phyloP scores from a whole-genome alignment of 225 moss, liverwort and hornwort genomes.

The Polytrichum formosum region DNA sequence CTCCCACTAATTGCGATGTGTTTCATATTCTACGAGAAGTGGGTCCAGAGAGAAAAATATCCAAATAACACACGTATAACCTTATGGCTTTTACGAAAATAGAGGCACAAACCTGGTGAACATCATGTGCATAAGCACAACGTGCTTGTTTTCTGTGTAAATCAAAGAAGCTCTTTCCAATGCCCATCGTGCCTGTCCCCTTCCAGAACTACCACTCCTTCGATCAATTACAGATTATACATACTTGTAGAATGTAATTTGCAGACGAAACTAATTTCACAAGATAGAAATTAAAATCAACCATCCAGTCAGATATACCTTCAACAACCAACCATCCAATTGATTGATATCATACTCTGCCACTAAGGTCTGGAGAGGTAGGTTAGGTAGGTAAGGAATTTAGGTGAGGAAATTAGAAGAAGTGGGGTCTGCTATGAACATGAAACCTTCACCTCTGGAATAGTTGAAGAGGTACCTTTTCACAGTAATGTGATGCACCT shows the following conservation, averaged over 20 bases:
- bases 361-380: not conserved
- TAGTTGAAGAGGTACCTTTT: constrained; percentile 53
- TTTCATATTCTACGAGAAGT: too few relatives aligned
- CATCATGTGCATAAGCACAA: constrained; percentile 81
- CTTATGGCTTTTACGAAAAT: too few relatives aligned
- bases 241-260: not conserved
- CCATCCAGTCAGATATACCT: not conserved
- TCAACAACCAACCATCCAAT: not conserved
- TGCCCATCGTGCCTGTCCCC: constrained; percentile 88
- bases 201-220: constrained; percentile 22
- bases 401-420: too few relatives aligned
- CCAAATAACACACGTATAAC: too few relatives aligned
- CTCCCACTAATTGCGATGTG: too few relatives aligned
- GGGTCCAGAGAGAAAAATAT: too few relatives aligned
- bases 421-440: too few relatives aligned
- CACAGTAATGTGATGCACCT: constrained; percentile 95
- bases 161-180: constrained; percentile 72
- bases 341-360: not conserved
- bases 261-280: not conserved
- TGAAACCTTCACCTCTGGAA: too few relatives aligned
- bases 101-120: constrained; percentile 61
- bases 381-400: too few relatives aligned
- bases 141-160: constrained; percentile 78
- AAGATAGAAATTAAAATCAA: not conserved
- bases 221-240: constrained; percentile 21